Conservation (phyloP, 176 grass and related monocot species). For the Musa acuminata region DNA sequence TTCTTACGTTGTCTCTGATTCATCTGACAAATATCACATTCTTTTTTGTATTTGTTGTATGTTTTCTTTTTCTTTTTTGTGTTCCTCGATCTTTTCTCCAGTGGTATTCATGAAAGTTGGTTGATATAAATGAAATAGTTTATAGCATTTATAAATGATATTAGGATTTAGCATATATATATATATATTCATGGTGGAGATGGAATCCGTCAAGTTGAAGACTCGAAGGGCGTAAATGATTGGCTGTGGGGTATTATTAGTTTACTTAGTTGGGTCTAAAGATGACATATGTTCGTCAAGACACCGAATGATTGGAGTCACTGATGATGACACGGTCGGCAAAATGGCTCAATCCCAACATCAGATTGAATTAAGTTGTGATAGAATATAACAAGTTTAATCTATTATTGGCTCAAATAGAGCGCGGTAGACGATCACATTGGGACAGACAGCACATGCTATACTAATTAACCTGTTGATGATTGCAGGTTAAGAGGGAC, state of each 20-base stretch:
- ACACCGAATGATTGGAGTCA: not conserved
- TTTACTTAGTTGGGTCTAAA: not conserved
- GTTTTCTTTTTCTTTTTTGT: too few relatives aligned
- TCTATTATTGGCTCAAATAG: not conserved
- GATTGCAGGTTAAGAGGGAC: too few relatives aligned
- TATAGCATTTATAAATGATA: too few relatives aligned
- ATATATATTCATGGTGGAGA: too few relatives aligned
- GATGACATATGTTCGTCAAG: not conserved
- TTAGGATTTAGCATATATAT: too few relatives aligned
- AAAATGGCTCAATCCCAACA: constrained; percentile 7
- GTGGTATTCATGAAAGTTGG: not conserved
- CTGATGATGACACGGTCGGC: not conserved
- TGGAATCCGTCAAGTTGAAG: too few relatives aligned
- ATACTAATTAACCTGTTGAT: too few relatives aligned
- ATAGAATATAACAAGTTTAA: too few relatives aligned
- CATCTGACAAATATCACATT: constrained; percentile 7
- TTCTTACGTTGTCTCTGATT: not conserved
- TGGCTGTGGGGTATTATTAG: too few relatives aligned
- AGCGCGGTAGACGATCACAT: not conserved
- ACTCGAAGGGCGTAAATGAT: too few relatives aligned
- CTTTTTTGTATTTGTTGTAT: not conserved
- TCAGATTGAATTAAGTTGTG: not conserved
- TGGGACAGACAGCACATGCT: too few relatives aligned
- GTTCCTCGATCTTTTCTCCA: not conserved
- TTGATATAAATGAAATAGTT: not conserved